Evolutionary conservation across 2,329 filamentous ascomycete species (phyloP), one percentile per base, ranked within the genome.

Genomic region (Emergomyces pasteurianus): DNA sequence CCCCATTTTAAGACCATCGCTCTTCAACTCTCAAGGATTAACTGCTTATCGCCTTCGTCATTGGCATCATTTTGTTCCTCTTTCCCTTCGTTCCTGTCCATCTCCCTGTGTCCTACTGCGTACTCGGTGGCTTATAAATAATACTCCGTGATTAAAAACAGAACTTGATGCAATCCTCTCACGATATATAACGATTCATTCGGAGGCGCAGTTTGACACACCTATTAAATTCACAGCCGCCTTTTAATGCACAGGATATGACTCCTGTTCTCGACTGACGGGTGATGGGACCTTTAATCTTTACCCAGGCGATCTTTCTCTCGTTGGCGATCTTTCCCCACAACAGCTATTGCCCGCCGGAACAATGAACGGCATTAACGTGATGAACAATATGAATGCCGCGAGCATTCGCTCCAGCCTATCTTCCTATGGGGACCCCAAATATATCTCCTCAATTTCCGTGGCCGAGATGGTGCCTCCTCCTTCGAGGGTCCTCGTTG

Each of bases 401-500:
- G 57, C 57, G 23, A 75, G 74, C 60, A 64, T 73, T 38, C 72
- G 73, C 50, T 75, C 73, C 42, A 76, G 74, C 60, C 66, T 67
- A 61, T 77, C 74, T 46, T 76, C 74, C 23, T 76, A 76, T 62
- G 74, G 73, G 63, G 73, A 77, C 62, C 70, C 73, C 28, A 69
- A 70, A 62, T 74, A 75, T 62, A 69, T 70, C 7, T 72, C 74
- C 7, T 68, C 70, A 12, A 67, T 70, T 56, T 71, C 72, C 46
- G 71, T 70, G 60, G 23, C 23, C 18, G 72, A 70, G 57, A 65
- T 65, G 40, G 68, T 70, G 58, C 67, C 72, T 36, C 69, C 71
- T 18, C 70, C 69, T 46, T 70, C 71, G 58, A 82, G 80, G 67
- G 75, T 76, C 23, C 75, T 86, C 61, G 76, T 83, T 58, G 80